Percentiles rank a stretch among this genome's conserved stretches.
Conservation (phyloP, 805 yeast genomes). For the Maudiozyma saulgeensis region DNA sequence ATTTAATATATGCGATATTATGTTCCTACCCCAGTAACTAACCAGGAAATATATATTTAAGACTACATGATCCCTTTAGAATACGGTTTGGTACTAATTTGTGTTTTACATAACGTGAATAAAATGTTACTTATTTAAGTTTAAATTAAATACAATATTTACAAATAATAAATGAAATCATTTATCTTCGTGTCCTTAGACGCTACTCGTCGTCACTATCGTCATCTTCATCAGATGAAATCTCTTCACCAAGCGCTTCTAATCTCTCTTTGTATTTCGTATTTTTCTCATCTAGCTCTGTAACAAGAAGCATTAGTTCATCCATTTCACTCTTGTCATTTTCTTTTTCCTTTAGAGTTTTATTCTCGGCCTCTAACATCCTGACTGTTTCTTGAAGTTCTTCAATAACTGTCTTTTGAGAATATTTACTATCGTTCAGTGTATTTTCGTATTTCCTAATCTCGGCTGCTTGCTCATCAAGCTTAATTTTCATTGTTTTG, state of each 20-base stretch:
- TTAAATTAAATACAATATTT: not conserved
- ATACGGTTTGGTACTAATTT: not conserved
- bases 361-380: slow-evolving; percentile 3
- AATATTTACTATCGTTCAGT: not conserved
- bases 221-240: slow-evolving; percentile 62
- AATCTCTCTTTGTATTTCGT: slow-evolving; percentile 46
- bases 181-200: not conserved
- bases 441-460: not conserved
- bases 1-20: too few species aligned
- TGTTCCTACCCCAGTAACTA: too few species aligned
- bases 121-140: not conserved
- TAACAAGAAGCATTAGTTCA: slow-evolving; percentile 65
- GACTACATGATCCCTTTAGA: too few species aligned
- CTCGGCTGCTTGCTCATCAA: not conserved
- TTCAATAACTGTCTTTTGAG: slow-evolving; percentile 4
- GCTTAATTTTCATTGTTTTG: not conserved
- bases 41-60: too few species aligned
- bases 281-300: slow-evolving; percentile 66
- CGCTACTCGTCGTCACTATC: slow-evolving; percentile 15
- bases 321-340: slow-evolving; percentile 34
- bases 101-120: not conserved
- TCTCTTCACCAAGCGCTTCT: slow-evolving; percentile 44
- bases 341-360: slow-evolving; percentile 6
- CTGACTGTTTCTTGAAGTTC: slow-evolving; percentile 1
- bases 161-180: not conserved